phyloP scores from a whole-genome alignment of 2,329 filamentous ascomycete genomes.

The Nigrospora sphaerica region DNA sequence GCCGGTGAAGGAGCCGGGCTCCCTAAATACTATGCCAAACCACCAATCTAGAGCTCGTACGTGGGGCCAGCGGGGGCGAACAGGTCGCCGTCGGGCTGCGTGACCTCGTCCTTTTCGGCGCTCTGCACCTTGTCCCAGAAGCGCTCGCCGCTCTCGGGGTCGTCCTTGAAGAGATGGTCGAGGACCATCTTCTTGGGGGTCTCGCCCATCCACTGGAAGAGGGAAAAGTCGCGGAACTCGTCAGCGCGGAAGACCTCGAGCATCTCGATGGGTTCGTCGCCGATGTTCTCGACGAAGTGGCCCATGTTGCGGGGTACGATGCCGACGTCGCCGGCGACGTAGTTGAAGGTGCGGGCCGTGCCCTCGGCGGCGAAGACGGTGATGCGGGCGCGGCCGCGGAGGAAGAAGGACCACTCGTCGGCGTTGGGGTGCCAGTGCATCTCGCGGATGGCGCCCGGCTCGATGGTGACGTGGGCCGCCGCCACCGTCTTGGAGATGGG shows the following conservation, averaged over 20 bases:
- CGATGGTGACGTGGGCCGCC: constrained; percentile 63
- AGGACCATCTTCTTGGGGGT: constrained; percentile 59
- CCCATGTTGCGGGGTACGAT: constrained; percentile 73
- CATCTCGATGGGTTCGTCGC: constrained; percentile 69
- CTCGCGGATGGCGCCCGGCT: constrained; percentile 66
- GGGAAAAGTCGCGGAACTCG: constrained; percentile 64
- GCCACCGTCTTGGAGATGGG: constrained; percentile 66
- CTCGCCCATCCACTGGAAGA: constrained; percentile 72
- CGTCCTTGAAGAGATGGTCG: constrained; percentile 59
- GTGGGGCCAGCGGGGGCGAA: neutral
- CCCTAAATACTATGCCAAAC: no score
- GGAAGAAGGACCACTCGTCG: constrained; percentile 78
- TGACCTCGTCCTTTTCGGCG: constrained; percentile 52
- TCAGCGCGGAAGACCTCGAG: constrained; percentile 69
- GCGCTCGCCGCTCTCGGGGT: constrained; percentile 51
- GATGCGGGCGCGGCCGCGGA: constrained; percentile 62
- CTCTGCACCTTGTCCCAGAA: constrained; percentile 57
- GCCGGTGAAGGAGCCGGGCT: no score
- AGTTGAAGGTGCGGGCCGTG: constrained; percentile 69
- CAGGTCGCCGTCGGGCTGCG: constrained; percentile 19
- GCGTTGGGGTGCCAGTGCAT: constrained; percentile 80
- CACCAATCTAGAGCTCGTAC: no score
- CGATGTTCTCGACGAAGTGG: constrained; percentile 76
- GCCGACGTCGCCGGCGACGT: constrained; percentile 65
- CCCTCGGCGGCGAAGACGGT: constrained; percentile 68